phyloP scores from a whole-genome alignment of 305 asterid species.

The Rubia balearica region DNA sequence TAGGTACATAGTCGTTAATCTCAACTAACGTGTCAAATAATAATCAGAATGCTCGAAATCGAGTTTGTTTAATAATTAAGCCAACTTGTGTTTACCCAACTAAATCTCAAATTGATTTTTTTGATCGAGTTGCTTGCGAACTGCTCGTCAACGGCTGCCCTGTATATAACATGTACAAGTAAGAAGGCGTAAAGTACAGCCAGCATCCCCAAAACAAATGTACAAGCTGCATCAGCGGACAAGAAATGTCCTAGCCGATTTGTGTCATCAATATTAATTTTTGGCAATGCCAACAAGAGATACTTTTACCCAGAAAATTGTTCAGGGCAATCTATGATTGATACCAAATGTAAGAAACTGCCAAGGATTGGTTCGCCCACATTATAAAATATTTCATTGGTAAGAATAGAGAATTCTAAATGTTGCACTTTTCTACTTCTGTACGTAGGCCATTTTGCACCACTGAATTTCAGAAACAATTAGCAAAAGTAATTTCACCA shows the following conservation, averaged over 20 bases:
- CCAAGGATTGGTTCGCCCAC: not conserved
- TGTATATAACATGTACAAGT: too few relatives aligned
- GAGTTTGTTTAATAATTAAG: too few relatives aligned
- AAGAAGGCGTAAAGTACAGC: too few relatives aligned
- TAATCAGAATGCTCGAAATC: too few relatives aligned
- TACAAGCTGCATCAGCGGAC: not conserved
- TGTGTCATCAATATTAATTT: not conserved
- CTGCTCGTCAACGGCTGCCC: too few relatives aligned
- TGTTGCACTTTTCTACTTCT: not conserved
- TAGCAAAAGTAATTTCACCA: too few relatives aligned
- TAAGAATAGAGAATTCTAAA: not conserved
- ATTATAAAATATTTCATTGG: not conserved
- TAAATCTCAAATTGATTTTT: too few relatives aligned
- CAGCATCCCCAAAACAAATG: too few relatives aligned
- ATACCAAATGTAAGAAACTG: not conserved
- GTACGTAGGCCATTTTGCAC: not conserved
- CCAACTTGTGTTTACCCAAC: too few relatives aligned
- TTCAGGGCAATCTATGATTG: not conserved
- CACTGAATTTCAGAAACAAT: not conserved
- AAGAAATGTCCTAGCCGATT: not conserved
- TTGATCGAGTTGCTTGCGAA: too few relatives aligned
- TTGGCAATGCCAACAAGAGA: not conserved
- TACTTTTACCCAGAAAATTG: not conserved
- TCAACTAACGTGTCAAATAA: too few relatives aligned
- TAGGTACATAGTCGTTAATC: too few relatives aligned